Evolutionary conservation across 192 early-diverging fungal genomes (phyloP), one percentile per base, ranked within the genome.

Genomic region (Pilaira anomala): DNA sequence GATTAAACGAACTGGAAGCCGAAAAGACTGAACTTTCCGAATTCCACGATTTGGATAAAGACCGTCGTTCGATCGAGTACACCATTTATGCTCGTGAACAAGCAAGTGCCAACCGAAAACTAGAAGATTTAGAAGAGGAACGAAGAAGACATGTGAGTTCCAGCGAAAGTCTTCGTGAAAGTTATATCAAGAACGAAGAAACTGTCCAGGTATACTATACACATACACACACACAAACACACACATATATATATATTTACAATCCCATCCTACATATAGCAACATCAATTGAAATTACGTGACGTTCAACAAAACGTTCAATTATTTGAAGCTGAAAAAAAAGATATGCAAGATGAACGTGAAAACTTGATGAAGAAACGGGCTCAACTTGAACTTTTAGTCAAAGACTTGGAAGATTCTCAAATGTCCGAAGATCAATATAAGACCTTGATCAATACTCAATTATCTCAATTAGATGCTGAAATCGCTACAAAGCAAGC

Each of bases 21-120:
- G 97, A 99, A 69, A 97, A 98, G 62, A 87, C 92, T 22, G 94
- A 99, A 72, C 71, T 99, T 40, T 85, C 88, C 63, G 76, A 93
- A 68, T 99, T 88, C 71, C 94, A 96, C 56, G 78, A 86, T 11
- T 76, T 88, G 62, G 95, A 99, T 65, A 79, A 84, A 39, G 91
- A 96, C 59, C 81, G 93, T 30, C 78, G 95, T 26, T 89, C 86
- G 24, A 76, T 98, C 7, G 94, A 97, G 67, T 96, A 97, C 71
- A 87, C 92, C n/a, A 92, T 99, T 28, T 94, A 92, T 74, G 85
- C 84, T 49, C 82, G 90, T 9, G 95, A 99, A 76, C 92, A 93
- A 62, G 78, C 85, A 33, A 91, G 95, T 53, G 80, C 91, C 0
- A 82, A 81, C n/a, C 81, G 88, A 58, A 85, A 86, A 56, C 68